Conservation (phyloP, 169 alveolate species). For the Plasmodium chabaudi region DNA sequence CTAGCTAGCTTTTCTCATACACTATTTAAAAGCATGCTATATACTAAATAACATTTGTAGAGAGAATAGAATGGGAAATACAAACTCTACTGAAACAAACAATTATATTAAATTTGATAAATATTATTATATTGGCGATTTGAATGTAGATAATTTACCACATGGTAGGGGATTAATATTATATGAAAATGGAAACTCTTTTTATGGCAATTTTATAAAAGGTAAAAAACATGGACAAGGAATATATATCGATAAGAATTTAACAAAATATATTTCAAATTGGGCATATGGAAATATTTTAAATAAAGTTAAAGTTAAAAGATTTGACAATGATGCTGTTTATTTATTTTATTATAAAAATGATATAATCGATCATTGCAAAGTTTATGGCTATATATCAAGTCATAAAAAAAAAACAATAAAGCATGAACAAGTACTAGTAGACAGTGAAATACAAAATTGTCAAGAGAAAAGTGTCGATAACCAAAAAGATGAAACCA, state of each 20-base stretch:
- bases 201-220: conserved; percentile 28
- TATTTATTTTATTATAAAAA: conserved; percentile 21
- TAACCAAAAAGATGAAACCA: too few species aligned
- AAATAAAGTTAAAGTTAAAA: conserved; percentile 9
- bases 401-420: neutral
- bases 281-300: conserved; percentile 25
- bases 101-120: conserved; percentile 2
- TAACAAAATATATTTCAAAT: conserved; percentile 39
- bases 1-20: neutral
- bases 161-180: conserved; percentile 48
- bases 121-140: conserved; percentile 30
- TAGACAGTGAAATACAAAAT: too few species aligned
- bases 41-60: neutral
- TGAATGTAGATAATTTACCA: conserved; percentile 18
- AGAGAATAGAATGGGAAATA: conserved; percentile 26
- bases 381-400: neutral
- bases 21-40: too few species aligned
- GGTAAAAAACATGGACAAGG: conserved; percentile 62
- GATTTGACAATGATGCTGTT: conserved; percentile 16
- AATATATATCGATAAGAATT: conserved; percentile 19
- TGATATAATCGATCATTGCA: conserved; percentile 13
- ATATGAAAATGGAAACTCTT: conserved; percentile 41
- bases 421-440: neutral
- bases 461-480: too few species aligned
- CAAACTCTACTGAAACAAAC: neutral